Percentiles rank a stretch among this genome's conserved stretches.
These are phyloP conservation scores for Colletotrichum sublineola DNA, from an alignment of 2,329 filamentous ascomycete species.

Conservation along the genomic window DNA sequence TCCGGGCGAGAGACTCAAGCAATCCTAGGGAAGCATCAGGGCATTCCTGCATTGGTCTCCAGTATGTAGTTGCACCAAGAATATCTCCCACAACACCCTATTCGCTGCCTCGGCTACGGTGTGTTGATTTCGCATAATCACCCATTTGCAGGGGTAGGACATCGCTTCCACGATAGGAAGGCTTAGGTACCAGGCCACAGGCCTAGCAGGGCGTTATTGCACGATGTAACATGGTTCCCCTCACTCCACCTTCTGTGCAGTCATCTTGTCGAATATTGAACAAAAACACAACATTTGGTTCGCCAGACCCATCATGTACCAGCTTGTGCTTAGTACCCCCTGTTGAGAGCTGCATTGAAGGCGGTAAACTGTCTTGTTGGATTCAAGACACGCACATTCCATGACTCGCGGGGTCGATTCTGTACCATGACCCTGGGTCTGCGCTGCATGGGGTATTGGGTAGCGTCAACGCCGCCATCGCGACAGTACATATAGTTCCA, in stretches of 20 bases:
- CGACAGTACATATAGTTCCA: not conserved
- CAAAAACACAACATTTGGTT: not conserved
- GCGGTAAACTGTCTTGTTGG: not conserved
- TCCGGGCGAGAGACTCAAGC: no score
- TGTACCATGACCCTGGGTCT: not conserved
- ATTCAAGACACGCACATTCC: not conserved
- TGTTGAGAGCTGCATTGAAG: not conserved
- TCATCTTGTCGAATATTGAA: not conserved
- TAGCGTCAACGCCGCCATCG: not conserved
- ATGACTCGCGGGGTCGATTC: not conserved
- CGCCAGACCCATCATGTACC: not conserved
- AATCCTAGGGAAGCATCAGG: not conserved
- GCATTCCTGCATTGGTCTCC: not conserved
- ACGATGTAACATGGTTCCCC: slow-evolving; percentile 13
- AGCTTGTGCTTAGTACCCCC: not conserved
- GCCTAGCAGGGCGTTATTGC: not conserved
- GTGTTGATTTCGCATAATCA: not conserved
- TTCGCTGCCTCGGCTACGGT: not conserved
- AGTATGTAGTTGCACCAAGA: no score
- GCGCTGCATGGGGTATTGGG: not conserved
- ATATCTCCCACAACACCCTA: not conserved
- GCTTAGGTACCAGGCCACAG: not conserved
- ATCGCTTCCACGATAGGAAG: slow-evolving; percentile 9
- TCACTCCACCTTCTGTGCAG: no score
- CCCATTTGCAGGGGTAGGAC: slow-evolving; percentile 2